A percentile compares a stretch with the other conserved stretches of the same genome.
Conservation (phyloP, 2,329 filamentous ascomycete species). For the Botrytis tulipae region DNA sequence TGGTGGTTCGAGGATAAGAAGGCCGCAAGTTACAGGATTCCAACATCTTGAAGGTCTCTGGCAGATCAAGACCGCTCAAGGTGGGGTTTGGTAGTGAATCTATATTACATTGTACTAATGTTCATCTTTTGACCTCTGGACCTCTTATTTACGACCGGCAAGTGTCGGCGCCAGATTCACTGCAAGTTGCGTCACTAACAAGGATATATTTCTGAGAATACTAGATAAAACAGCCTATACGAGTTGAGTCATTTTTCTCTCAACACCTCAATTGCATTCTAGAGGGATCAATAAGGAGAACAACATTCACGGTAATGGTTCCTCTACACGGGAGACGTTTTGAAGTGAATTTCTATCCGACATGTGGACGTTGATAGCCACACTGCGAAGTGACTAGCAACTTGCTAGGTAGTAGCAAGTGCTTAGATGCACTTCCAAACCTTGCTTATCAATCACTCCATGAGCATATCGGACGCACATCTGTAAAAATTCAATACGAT, state of each 20-base stretch:
- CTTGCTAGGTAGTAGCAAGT: neutral
- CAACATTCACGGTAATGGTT: neutral
- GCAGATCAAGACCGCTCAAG: too few species aligned
- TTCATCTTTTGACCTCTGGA: neutral
- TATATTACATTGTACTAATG: neutral
- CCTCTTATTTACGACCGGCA: neutral
- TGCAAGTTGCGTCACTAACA: neutral
- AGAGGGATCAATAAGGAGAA: rapidly evolving
- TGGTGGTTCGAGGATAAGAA: neutral
- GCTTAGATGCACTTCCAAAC: neutral
- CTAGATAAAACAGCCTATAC: rapidly evolving
- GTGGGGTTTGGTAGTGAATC: neutral
- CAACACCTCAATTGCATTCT: too few species aligned
- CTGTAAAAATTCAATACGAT: neutral
- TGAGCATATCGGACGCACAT: neutral
- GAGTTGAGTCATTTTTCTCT: too few species aligned
- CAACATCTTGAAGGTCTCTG: neutral
- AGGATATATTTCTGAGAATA: too few species aligned
- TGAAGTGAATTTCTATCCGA: neutral
- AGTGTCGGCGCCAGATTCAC: neutral
- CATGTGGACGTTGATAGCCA: neutral
- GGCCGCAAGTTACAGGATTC: neutral
- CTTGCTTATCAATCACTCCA: neutral
- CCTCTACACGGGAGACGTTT: neutral
- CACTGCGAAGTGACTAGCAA: neutral